Base-by-base conservation (phyloP, 148 eudicot genomes). In the Salicornia ramosissima region DNA sequence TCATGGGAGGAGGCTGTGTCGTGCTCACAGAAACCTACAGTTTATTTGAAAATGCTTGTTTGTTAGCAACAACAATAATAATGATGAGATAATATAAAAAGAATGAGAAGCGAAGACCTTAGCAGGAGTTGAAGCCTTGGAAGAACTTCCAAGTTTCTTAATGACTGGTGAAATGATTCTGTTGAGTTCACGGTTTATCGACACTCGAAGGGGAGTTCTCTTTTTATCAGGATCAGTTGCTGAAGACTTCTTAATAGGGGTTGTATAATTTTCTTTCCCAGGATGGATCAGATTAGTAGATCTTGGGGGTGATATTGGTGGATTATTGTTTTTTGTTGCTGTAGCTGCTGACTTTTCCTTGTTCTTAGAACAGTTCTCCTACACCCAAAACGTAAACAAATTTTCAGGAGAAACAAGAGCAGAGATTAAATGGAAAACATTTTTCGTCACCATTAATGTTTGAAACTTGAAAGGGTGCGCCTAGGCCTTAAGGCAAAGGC, bases 291-390 rank as follows among this genome's bases (percentile, higher is more conserved):
- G 26, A 51, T 79, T 69, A 29, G 72, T 50, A 22, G 67, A 64
- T 75, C 73, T 86, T 16, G 86, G 80, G 24, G 89, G 85, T 69
- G 92, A 79, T 65, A 81, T 68, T 67, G 81, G 83, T 21, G 86
- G 72, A 62, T 79, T 87, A 80, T 78, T 87, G 79, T 88, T 85
- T 49, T 74, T 74, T 36, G 67, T 22, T 54, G 73, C 67, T 16
- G 71, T 34, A 39, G 68, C 67, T 19, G 74, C 62, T 50, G 85
- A 31, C 16, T 30, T 69, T 45, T 79, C 84, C 62, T 78, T 73
- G 12, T 63, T 50, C 21, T 71, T 14, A 65, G 54, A 76, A 30
- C 28, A 67, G 50, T 60, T 81, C 80, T 77, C 72, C 77, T 75
- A 55, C 43, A 46, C 4, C 13, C 69, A 39, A 0, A 15, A 6